Percentiles rank a stretch among this genome's conserved stretches.
phyloP scores from a whole-genome alignment of 2,329 filamentous ascomycete genomes.

The Paecilomyces sp. region DNA sequence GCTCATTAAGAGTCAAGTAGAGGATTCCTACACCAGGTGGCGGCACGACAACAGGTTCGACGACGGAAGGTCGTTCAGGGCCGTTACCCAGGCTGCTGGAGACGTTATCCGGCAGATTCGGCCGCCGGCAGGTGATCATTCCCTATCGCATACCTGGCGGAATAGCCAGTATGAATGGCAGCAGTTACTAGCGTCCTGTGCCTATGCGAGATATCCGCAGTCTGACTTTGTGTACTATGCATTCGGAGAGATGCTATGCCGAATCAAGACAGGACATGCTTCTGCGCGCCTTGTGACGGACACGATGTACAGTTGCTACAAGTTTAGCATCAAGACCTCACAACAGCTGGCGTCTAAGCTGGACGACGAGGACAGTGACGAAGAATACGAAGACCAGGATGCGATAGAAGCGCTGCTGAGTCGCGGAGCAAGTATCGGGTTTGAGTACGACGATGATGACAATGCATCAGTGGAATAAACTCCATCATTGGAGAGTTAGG shows the following conservation, averaged over 20 bases:
- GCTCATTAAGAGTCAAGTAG: slow-evolving; percentile 13
- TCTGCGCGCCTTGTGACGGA: slow-evolving; percentile 19
- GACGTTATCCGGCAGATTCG: slow-evolving; percentile 22
- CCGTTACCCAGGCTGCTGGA: slow-evolving; percentile 17
- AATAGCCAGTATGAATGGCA: slow-evolving; percentile 24
- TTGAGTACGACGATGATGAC: slow-evolving; percentile 17
- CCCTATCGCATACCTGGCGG: slow-evolving; percentile 27
- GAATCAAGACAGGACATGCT: slow-evolving; percentile 20
- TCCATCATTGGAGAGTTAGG: not conserved
- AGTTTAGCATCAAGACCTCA: slow-evolving; percentile 24
- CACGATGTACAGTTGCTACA: slow-evolving; percentile 21
- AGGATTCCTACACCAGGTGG: slow-evolving; percentile 15
- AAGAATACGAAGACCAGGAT: slow-evolving; percentile 23
- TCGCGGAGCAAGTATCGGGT: slow-evolving; percentile 2
- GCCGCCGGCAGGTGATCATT: slow-evolving; percentile 24
- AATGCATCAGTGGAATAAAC: slow-evolving; percentile 17
- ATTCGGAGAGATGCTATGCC: slow-evolving; percentile 25
- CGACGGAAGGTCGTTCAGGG: slow-evolving; percentile 12
- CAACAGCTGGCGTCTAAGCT: slow-evolving; percentile 17
- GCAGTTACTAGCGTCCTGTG: slow-evolving; percentile 31
- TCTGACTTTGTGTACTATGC: slow-evolving; percentile 22
- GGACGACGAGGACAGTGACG: slow-evolving; percentile 8
- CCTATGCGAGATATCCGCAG: slow-evolving; percentile 18
- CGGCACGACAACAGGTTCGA: slow-evolving; percentile 3
- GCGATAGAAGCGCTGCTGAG: slow-evolving; percentile 19